Conservation (phyloP, 495 filamentous ascomycete species). For the Aspergillus panamensis region DNA sequence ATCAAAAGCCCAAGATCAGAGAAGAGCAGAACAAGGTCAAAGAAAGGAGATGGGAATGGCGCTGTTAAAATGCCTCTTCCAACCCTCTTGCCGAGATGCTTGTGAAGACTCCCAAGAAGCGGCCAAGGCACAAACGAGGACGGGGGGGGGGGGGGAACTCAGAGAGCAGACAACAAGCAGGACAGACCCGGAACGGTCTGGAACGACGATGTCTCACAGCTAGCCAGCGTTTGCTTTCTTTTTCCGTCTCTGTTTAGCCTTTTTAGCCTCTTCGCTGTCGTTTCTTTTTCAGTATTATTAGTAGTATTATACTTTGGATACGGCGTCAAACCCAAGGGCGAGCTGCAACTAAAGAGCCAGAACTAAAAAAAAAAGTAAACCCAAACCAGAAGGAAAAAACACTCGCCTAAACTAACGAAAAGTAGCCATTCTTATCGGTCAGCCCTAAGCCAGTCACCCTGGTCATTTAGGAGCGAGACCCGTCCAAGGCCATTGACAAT, state of each 20-base stretch:
- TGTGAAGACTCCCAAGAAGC: background rate
- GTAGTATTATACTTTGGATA: background rate
- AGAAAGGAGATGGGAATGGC: background rate
- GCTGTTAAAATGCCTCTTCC: background rate
- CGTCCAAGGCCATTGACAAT: background rate
- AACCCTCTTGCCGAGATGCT: background rate
- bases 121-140: too few relatives aligned
- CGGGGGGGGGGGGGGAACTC: too few relatives aligned
- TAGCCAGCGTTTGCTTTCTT: too few relatives aligned
- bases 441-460: conserved; percentile 8
- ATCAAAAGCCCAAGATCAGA: background rate
- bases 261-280: too few relatives aligned
- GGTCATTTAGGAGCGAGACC: background rate
- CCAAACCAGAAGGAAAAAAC: background rate
- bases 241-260: too few relatives aligned
- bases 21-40: background rate
- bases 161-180: too few relatives aligned
- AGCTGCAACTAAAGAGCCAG: background rate
- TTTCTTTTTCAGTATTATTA: too few relatives aligned
- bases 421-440: conserved; percentile 4
- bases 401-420: background rate
- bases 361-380: background rate
- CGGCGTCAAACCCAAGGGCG: background rate
- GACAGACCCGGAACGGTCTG: too few relatives aligned
- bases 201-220: too few relatives aligned